phyloP scores from a whole-genome alignment of 2,329 filamentous ascomycete genomes.

The Allantophomopsis lycopodina region DNA sequence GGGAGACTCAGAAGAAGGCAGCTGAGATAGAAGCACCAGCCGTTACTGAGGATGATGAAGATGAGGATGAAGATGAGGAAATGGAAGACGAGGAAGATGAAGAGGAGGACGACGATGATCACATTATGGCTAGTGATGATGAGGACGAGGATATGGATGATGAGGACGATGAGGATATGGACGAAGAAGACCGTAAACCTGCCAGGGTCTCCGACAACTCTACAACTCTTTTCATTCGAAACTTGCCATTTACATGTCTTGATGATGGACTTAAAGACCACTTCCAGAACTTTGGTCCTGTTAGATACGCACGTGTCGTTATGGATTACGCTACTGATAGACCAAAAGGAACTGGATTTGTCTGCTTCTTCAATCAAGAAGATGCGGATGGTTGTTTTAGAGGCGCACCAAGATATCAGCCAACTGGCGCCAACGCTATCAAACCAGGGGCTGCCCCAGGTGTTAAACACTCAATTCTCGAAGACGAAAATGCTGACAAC shows the following conservation, averaged over 20 bases:
- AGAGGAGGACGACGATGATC: conserved; percentile 37
- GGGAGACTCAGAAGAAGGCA: conserved; percentile 49
- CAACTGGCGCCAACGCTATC: conserved; percentile 20
- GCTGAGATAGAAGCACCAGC: conserved; percentile 20
- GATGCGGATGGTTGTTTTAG: conserved; percentile 69
- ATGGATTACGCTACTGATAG: conserved; percentile 75
- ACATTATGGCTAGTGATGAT: conserved; percentile 21
- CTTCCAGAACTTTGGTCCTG: conserved; percentile 75
- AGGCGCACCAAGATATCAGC: conserved; percentile 49
- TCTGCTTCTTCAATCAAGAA: conserved; percentile 71
- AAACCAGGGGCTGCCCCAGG: conserved; percentile 22
- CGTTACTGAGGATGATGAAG: conserved; percentile 22
- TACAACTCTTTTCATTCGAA: conserved; percentile 81
- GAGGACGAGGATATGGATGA: conserved; percentile 22
- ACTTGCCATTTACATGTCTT: conserved; percentile 77
- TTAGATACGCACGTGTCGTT: conserved; percentile 85
- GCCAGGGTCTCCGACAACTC: conserved; percentile 44
- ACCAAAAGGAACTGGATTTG: conserved; percentile 85
- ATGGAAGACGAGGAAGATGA: conserved; percentile 31
- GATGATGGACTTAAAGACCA: conserved; percentile 75
- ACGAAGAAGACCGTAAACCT: conserved; percentile 20
- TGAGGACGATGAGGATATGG: conserved; percentile 25
- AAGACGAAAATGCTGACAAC: conserved; percentile 72
- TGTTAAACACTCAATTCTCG: conserved; percentile 68
- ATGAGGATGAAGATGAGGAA: conserved; percentile 20